Evolutionary conservation across 2,329 filamentous ascomycete genomes (phyloP), one percentile per base, ranked within the genome.

Genomic region (Penicillium sumatraense): DNA sequence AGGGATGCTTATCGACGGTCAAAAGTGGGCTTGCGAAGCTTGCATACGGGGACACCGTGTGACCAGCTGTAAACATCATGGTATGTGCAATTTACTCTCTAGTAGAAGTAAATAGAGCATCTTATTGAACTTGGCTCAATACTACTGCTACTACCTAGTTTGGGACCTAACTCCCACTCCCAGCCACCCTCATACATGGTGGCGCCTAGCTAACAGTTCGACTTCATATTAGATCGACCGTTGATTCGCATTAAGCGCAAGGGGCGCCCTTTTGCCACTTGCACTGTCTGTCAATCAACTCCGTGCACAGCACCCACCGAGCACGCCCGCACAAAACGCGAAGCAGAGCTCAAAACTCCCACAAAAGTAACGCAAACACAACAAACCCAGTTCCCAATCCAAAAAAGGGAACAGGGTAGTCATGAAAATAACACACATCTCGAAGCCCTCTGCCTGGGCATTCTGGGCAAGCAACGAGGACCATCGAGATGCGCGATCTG

Each of bases 11-110:
- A 90, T 92, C 78, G 87, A 96, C 83, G 92, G 93, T 75, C 91
- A 96, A 81, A 98, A 97, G 82, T 97, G 86, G 81, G 93, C 93
- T 75, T 98, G 93, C 81, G 90, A 96, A 80, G 92, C 92, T 78
- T 97, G 93, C 79, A 91, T 98, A 73, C 89, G 93, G 77, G 93
- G 93, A 69, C 93, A 98, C 80, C 90, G 93, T 74, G 93, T 97
- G 72, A 96, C 92, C 84, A 96, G 93, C 72, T 98, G 93, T 81
- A 91, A 93, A 77, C 93, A 98, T 78, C 84, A 86, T 76, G 91
- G 92, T 96, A 84, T 11, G 29, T 14, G 31, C 9, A 20, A 42
- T 10, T 24, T 50, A n/a, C n/a, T n/a, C n/a, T n/a, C n/a, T n/a
- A n/a, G n/a, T n/a, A n/a, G n/a, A n/a, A n/a, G n/a, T n/a, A n/a